Base-by-base conservation (phyloP, 768 basidiomycete genomes). In the Melanogaster broomeanus region DNA sequence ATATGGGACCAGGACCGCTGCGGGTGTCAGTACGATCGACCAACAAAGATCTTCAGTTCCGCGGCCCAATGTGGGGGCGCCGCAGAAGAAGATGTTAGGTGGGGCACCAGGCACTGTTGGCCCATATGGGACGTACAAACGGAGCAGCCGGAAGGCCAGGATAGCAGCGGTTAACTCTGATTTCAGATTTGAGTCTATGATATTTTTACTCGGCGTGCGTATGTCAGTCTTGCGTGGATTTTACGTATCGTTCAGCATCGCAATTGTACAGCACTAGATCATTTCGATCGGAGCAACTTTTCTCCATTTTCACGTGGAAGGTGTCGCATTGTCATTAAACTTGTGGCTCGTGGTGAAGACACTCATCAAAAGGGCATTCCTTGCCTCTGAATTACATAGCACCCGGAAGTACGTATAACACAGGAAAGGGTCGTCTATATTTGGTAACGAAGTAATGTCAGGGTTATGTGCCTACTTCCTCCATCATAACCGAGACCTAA, bases 81-180 rank as follows among this genome's bases (percentile, higher is more conserved):
- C 57, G 10, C 60, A 55, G 47, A 66, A 55, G 44, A 67, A 60
- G 52, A 55, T 60, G 42, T 40, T 74, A 9, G 70, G 68, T n/a
- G 72, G 72, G 2, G 61, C 63, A 22, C 66, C 66, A 35, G 63
- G 73, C 27, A 69, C 67, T 2, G 67, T 74, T 2, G 77, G 77
- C 4, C 73, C 74, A 39, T 81, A 71, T 56, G 79, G 73, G 34
- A 72, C 74, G 31, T 74, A 72, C 48, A 77, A 78, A 52, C 68
- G 72, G 39, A 63, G 62, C 42, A n/a, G 37, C 48, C 10, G 53
- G 45, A 22, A 38, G 53, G 37, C 58, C 56, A 40, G 55, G 65
- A 31, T 65, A 56, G 42, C 43, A 40, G 28, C 24, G 6, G 43
- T 51, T n/a, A 24, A 28, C 22, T 33, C 35, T 35, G 48, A 33